Evolutionary conservation across 2,329 filamentous ascomycete genomes (phyloP).

Genomic region (Colletotrichum karsti): DNA sequence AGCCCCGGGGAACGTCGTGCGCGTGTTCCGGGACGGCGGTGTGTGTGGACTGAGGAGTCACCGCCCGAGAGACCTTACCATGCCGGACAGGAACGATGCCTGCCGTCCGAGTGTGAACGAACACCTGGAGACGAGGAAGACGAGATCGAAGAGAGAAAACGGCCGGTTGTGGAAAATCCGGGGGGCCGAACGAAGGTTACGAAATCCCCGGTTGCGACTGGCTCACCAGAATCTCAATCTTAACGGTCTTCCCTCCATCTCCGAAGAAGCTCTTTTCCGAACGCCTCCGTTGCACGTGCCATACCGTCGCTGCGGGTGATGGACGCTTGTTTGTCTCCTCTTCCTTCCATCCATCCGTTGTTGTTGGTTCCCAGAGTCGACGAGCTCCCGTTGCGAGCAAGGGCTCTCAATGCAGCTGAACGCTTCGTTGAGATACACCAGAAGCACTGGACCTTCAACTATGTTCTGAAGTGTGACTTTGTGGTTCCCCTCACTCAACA

Average conservation of each 20-base stretch:
- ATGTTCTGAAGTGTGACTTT: no score
- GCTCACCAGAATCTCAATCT: neutral
- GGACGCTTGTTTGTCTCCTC: neutral
- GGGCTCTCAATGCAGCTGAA: neutral
- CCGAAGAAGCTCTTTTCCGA: neutral
- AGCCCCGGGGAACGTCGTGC: slow-evolving; percentile 13
- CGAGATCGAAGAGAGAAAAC: neutral
- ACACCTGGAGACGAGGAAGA: neutral
- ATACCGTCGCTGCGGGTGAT: slow-evolving; percentile 9
- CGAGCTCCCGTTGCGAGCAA: neutral
- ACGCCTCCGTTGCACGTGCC: slow-evolving; percentile 21
- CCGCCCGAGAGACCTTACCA: neutral
- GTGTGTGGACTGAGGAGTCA: slow-evolving; percentile 5
- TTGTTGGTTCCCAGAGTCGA: neutral
- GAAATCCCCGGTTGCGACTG: neutral
- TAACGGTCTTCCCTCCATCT: neutral
- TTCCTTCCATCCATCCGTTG: neutral
- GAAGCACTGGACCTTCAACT: no score
- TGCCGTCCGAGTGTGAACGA: neutral
- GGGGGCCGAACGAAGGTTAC: slow-evolving; percentile 12
- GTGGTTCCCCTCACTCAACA: no score
- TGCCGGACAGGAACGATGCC: neutral
- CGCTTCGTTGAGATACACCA: no score
- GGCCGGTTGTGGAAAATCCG: neutral
- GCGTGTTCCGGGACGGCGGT: slow-evolving; percentile 19